Conservation (phyloP, 2,329 filamentous ascomycete genomes). For the Cordyceps tenuipes region DNA sequence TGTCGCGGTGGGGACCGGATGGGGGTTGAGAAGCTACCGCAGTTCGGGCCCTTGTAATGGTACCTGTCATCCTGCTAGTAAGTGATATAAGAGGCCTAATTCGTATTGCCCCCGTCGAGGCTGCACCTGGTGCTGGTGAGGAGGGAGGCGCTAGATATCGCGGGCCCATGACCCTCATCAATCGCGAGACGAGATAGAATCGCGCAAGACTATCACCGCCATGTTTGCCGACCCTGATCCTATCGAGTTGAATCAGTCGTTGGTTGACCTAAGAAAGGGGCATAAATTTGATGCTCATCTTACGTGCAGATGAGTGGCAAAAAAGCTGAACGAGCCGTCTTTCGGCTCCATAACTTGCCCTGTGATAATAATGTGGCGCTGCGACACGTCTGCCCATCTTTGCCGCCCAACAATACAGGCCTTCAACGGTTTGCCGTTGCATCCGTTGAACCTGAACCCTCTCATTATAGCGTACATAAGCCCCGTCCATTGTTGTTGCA, state of each 20-base stretch:
- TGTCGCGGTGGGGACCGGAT: background rate
- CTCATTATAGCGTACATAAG: slow-evolving; percentile 5
- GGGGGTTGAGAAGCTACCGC: background rate
- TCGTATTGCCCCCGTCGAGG: background rate
- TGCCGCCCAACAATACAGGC: background rate
- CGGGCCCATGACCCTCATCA: background rate
- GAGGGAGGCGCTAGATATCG: background rate
- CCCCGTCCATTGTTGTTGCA: background rate
- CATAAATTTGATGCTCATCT: background rate
- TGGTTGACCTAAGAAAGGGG: background rate
- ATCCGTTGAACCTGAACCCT: slow-evolving; percentile 1
- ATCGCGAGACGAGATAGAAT: background rate
- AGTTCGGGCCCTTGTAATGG: too few species aligned
- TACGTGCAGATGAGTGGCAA: background rate
- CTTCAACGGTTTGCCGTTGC: background rate
- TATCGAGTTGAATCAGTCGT: background rate
- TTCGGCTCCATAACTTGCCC: background rate
- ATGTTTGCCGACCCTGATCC: background rate
- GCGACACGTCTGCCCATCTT: background rate
- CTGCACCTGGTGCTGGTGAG: too few species aligned
- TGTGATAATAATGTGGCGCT: background rate
- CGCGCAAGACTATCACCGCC: background rate
- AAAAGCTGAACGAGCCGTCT: background rate
- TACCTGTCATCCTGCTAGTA: background rate
- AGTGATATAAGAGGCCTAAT: background rate